Evolutionary conservation across 1,139 yeast genomes (phyloP), one percentile per base, ranked within the genome.

Genomic region (Geotrichum cucujoidarum): DNA sequence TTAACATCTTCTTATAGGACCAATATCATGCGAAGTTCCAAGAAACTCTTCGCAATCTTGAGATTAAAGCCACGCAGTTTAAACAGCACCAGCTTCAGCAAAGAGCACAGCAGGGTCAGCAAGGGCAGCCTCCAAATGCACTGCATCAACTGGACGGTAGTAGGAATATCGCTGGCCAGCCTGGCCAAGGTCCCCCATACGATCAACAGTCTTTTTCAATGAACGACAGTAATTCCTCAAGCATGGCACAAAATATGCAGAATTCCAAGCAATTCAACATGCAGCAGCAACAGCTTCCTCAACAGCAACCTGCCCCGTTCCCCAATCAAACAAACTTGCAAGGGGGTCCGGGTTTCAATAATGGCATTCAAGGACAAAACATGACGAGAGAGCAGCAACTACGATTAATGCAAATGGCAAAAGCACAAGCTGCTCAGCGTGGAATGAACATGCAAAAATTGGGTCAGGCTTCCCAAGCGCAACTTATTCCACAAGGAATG

Each of bases 261-360:
- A 36, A 21, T 29, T 13, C 40, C 16, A 36, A 36, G 17, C 40
- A 36, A 14, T 36, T 36, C 25, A 36, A 36, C 13, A 20, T 36
- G 18, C 41, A 21, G 17, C 41, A 38, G 33, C 41, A 38, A 22
- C 32, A 31, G 6, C 33, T n/a, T 3, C 33, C n/a, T n/a, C 33
- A 31, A 31, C 33, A 31, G 4, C 33, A 2, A 5, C 33, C 7
- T 13, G 33, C 16, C 11, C 4, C 33, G 11, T 31, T n/a, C 17
- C 33, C 11, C 10, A n/a, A n/a, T 14, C 33, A 16, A 10, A n/a
- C n/a, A 16, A 31, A 31, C 17, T 14, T 14, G 7, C 33, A 31
- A 16, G 17, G 10, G n/a, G n/a, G 17, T 6, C 11, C 17, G 33
- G 16, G 8, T n/a, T 31, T 31, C 33, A 31, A 31, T 31, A 31